phyloP scores from a whole-genome alignment of 1,284 basidiomycete genomes.

The Meripilus lineatus region DNA sequence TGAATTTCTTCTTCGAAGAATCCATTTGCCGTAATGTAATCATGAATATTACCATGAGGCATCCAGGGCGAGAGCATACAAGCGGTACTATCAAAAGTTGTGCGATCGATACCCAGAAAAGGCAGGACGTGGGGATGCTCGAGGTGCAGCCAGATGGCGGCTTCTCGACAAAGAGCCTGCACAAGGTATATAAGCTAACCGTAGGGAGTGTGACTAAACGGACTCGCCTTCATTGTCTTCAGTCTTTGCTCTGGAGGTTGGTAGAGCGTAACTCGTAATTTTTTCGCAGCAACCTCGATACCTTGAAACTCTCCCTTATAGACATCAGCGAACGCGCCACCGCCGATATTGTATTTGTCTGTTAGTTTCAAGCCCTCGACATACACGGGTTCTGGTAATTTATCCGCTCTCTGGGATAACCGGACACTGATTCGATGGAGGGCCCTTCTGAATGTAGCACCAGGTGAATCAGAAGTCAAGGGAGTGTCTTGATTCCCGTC shows the following conservation, averaged over 20 bases:
- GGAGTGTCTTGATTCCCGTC: slow-evolving; percentile 3
- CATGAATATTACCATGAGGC: slow-evolving; percentile 3
- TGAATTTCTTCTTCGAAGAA: no score
- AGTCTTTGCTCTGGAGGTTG: background rate
- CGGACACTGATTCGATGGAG: no score
- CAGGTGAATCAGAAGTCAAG: no score
- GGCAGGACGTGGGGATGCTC: slow-evolving; percentile 5
- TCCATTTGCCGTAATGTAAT: no score
- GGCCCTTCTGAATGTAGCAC: no score
- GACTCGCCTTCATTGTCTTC: background rate
- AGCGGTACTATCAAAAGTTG: background rate
- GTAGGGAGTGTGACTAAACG: background rate
- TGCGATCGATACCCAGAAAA: slow-evolving; percentile 2
- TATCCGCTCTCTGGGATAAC: no score
- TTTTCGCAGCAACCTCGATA: background rate
- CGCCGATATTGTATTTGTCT: no score
- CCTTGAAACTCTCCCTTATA: background rate
- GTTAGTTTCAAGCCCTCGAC: no score
- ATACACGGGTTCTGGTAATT: no score
- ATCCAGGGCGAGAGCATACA: slow-evolving; percentile 9
- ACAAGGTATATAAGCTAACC: background rate
- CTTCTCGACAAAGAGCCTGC: slow-evolving; percentile 9
- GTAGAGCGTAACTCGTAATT: background rate
- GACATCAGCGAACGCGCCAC: slow-evolving; percentile 2
- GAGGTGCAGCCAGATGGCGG: slow-evolving; percentile 3